A percentile compares a stretch with the other conserved stretches of the same genome.
These are phyloP conservation scores for Paramecium primaurelia DNA, from an alignment of 73 alveolate genomes.

Conservation along the genomic window DNA sequence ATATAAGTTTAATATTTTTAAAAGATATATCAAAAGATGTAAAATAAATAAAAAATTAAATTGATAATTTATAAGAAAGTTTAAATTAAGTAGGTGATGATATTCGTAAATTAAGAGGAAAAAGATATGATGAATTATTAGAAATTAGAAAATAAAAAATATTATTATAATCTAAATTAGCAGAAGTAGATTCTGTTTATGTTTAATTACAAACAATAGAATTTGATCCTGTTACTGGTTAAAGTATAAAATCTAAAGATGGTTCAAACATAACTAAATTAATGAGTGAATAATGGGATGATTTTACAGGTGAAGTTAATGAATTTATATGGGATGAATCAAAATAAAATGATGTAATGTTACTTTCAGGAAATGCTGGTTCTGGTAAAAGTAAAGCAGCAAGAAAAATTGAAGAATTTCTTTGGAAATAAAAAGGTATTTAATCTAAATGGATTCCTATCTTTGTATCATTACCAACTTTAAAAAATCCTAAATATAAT, in stretches of 20 bases:
- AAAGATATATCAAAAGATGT: background rate
- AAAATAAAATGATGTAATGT: background rate
- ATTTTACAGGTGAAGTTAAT: background rate
- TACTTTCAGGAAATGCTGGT: constrained; percentile 6
- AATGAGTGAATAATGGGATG: background rate
- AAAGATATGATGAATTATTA: background rate
- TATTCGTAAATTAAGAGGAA: background rate
- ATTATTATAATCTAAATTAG: background rate
- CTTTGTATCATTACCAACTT: background rate
- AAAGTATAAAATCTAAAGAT: background rate
- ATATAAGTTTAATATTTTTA: background rate
- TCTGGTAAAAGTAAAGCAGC: constrained; percentile 30
- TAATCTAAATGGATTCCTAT: background rate
- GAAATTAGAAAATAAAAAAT: background rate
- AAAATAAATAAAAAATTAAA: background rate
- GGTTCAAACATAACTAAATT: background rate
- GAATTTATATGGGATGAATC: background rate
- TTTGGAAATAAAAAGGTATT: background rate
- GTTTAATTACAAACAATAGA: background rate
- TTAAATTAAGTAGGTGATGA: background rate
- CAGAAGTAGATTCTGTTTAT: background rate
- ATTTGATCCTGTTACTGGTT: background rate
- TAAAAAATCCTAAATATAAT: background rate
- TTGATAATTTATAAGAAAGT: background rate
- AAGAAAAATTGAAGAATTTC: background rate